These are phyloP conservation scores for Lotus japonicus DNA, from an alignment of 306 rosid species.

Conservation along the genomic window DNA sequence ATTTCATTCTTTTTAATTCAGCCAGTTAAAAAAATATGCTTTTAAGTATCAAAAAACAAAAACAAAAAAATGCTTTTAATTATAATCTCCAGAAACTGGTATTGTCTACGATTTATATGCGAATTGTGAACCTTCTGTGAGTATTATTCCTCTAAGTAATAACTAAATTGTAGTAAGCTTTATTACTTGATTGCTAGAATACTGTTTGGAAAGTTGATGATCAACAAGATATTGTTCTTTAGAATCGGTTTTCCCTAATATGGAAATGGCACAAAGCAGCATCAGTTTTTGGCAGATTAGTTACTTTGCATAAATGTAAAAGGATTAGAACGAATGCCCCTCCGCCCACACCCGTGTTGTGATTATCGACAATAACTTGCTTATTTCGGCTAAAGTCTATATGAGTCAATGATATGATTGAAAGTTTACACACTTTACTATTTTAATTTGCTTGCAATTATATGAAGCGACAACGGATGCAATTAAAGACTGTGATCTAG, in stretches of 20 bases:
- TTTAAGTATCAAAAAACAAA: too few relatives aligned
- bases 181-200: too few relatives aligned
- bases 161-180: too few relatives aligned
- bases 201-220: neutral
- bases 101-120: too few relatives aligned
- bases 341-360: neutral
- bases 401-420: neutral
- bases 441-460: constrained; percentile 1
- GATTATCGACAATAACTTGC: neutral
- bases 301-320: neutral
- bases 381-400: constrained; percentile 12
- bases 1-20: neutral
- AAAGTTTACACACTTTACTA: neutral
- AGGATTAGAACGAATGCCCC: neutral
- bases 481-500: constrained; percentile 9
- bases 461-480: constrained; percentile 21
- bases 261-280: neutral
- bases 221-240: neutral
- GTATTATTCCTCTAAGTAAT: too few relatives aligned
- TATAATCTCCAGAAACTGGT: too few relatives aligned
- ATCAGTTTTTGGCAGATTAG: neutral
- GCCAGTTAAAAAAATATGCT: neutral
- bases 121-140: too few relatives aligned
- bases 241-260: neutral
- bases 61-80: neutral